phyloP scores from a whole-genome alignment of 192 early-diverging fungal species.

The Linderina pennispora region DNA sequence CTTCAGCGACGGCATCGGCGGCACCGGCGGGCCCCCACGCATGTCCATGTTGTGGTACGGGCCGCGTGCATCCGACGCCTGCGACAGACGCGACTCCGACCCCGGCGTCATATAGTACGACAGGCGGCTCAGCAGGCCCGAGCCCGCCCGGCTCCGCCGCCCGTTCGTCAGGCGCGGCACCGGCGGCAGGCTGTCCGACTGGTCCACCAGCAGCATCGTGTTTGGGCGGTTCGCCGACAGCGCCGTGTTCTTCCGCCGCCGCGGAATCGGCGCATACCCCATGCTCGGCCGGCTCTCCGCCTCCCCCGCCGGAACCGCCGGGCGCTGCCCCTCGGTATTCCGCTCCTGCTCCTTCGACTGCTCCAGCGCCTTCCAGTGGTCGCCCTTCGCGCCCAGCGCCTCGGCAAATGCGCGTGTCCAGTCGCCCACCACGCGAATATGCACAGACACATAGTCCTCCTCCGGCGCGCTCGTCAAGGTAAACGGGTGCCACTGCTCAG shows the following conservation, averaged over 20 bases:
- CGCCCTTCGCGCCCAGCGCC: slow-evolving; percentile 61
- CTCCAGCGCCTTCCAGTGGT: slow-evolving; percentile 49
- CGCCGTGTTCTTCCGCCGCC: slow-evolving; percentile 6
- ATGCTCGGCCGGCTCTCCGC: slow-evolving; percentile 22
- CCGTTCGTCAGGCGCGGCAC: not conserved
- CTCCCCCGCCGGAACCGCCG: slow-evolving; percentile 1
- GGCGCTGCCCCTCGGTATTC: slow-evolving; percentile 10
- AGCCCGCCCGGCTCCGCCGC: too few relatives aligned
- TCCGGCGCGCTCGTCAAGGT: slow-evolving; percentile 77
- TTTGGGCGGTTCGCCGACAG: slow-evolving; percentile 19
- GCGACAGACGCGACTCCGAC: not conserved
- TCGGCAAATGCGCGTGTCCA: slow-evolving; percentile 65
- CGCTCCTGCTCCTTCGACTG: slow-evolving; percentile 3
- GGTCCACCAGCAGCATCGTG: slow-evolving; percentile 42
- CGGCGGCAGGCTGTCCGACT: slow-evolving; percentile 9
- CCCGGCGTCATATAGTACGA: slow-evolving; percentile 27
- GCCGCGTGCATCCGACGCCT: not conserved
- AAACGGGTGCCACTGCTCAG: slow-evolving; percentile 79
- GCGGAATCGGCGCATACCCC: slow-evolving; percentile 29
- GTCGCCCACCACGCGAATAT: slow-evolving; percentile 72
- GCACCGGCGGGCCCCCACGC: not conserved
- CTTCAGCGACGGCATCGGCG: slow-evolving; percentile 39
- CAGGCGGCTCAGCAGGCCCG: slow-evolving; percentile 27
- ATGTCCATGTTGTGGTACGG: not conserved
- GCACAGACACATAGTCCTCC: slow-evolving; percentile 67